phyloP scores from a whole-genome alignment of 108 stramenopile species.

The Cyclotella baltica region DNA sequence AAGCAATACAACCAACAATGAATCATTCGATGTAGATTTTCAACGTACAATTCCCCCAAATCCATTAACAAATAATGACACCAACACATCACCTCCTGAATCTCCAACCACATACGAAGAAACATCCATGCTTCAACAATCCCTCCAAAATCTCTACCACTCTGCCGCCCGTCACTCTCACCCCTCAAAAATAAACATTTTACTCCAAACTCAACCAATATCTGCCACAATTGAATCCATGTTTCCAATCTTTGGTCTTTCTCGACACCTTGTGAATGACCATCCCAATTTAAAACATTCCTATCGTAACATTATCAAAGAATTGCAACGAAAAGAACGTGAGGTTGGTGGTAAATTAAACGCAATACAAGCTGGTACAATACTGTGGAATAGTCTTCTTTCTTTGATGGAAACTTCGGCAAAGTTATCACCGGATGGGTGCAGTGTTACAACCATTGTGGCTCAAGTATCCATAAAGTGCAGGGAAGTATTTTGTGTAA shows the following conservation, averaged over 20 bases:
- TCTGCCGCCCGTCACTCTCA: conserved; percentile 41
- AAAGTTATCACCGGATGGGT: conserved; percentile 29
- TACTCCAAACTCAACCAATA: conserved; percentile 36
- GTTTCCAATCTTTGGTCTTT: conserved; percentile 48
- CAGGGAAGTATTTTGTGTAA: conserved; percentile 63
- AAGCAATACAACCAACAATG: conserved; percentile 3
- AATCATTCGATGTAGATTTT: conserved; percentile 30
- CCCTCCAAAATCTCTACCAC: conserved; percentile 39
- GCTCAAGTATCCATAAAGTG: conserved; percentile 66
- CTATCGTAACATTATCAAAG: conserved; percentile 35
- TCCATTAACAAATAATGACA: conserved; percentile 9
- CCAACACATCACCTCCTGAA: conserved; percentile 1
- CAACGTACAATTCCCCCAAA: conserved; percentile 14
- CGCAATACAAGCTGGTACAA: conserved; percentile 20
- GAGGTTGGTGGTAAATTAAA: conserved; percentile 20
- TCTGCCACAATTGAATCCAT: conserved; percentile 41
- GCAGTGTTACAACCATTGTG: conserved; percentile 50
- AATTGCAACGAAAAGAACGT: conserved; percentile 31
- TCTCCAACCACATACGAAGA: conserved; percentile 24
- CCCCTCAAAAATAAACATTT: conserved; percentile 42
- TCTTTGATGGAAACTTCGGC: conserved; percentile 31
- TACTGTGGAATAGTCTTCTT: conserved; percentile 13
- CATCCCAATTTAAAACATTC: conserved; percentile 46
- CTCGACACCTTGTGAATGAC: conserved; percentile 30
- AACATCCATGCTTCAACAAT: conserved; percentile 42